These are phyloP conservation scores for Ambrosia hybrid DNA, from an alignment of 140 eudicot genomes.

Conservation along the genomic window DNA sequence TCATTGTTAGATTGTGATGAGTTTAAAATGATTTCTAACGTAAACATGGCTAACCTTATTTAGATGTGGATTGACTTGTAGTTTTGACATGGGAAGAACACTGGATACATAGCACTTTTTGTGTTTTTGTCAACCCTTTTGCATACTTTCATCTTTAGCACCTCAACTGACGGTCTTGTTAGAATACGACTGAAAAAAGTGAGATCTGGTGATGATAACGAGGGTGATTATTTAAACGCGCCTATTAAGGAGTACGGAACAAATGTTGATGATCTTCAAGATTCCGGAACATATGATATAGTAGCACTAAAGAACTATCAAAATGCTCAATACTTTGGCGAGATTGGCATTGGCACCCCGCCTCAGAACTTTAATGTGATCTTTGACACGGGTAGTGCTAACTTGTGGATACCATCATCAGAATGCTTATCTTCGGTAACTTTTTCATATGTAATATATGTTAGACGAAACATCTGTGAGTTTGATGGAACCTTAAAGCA, in stretches of 20 bases:
- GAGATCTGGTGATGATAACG: conserved; percentile 24
- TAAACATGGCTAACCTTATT: background rate
- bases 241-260: conserved; percentile 24
- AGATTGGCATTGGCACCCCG: conserved; percentile 19
- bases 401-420: conserved; percentile 72
- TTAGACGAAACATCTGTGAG: background rate
- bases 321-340: conserved; percentile 37
- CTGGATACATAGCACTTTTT: background rate
- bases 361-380: conserved; percentile 29
- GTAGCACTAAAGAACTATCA: conserved; percentile 50
- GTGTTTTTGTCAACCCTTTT: conserved; percentile 18
- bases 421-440: conserved; percentile 63
- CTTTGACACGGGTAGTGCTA: conserved; percentile 68
- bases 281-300: conserved; percentile 38
- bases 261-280: conserved; percentile 28
- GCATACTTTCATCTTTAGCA: conserved; percentile 1
- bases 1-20: background rate
- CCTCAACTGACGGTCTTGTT: background rate
- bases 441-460: background rate
- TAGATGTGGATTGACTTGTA: background rate
- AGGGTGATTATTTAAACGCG: conserved; percentile 26
- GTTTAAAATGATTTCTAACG: background rate
- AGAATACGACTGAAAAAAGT: conserved; percentile 5
- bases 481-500: background rate
- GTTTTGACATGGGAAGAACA: background rate